A percentile compares a stretch with the other conserved stretches of the same genome.
Evolutionary conservation across 2,329 filamentous ascomycete genomes (phyloP).

Genomic region (Stemphylium vesicarium): DNA sequence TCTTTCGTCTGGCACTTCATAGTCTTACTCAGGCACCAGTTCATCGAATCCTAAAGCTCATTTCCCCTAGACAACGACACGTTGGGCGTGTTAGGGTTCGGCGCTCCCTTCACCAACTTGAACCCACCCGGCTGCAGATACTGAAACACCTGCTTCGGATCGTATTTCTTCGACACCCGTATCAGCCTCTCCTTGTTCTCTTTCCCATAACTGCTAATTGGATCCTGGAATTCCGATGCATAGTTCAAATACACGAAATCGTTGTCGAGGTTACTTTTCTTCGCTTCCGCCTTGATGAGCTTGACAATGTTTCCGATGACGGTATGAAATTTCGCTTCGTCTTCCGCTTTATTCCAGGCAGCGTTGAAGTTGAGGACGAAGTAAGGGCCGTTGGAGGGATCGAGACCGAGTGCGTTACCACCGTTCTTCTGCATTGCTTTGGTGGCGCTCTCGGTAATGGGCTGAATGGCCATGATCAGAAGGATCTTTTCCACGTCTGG

Average conservation of each 20-base stretch:
- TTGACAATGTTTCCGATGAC: conserved; percentile 14
- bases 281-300: conserved; percentile 11
- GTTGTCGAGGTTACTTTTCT: conserved; percentile 12
- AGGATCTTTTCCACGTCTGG: conserved; percentile 24
- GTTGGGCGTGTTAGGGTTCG: not conserved
- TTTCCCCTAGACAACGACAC: not conserved
- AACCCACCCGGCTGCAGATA: conserved; percentile 50
- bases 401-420: conserved; percentile 35
- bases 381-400: conserved; percentile 19
- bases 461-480: conserved; percentile 22
- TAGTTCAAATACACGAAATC: conserved; percentile 25
- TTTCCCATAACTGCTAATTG: conserved; percentile 50
- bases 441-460: conserved; percentile 18
- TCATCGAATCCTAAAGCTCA: not conserved
- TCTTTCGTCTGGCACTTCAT: no score
- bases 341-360: conserved; percentile 11
- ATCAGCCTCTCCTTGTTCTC: conserved; percentile 32
- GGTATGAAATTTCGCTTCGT: conserved; percentile 16
- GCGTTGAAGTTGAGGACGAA: conserved; percentile 23
- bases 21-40: no score
- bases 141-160: conserved; percentile 50
- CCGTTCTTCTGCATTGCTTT: conserved; percentile 25
- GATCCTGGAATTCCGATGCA: conserved; percentile 46
- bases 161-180: conserved; percentile 46
- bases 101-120: conserved; percentile 33